Evolutionary conservation across 257 asterid genomes (phyloP).

Genomic region (Solanum sejunctum): DNA sequence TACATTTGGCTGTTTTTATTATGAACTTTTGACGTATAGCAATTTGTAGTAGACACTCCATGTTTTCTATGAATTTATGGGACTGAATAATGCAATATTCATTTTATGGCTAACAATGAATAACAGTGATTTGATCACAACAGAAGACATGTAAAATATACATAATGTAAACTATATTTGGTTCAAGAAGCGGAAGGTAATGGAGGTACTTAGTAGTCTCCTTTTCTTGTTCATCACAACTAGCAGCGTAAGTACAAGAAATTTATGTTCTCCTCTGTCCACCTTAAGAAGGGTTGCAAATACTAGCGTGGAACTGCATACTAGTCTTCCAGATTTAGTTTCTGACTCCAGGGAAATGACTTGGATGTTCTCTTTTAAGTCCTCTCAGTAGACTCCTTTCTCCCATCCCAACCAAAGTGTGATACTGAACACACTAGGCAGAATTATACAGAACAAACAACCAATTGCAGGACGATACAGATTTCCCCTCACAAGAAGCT

Average conservation of each 20-base stretch:
- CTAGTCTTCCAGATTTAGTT: no score
- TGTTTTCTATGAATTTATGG: no score
- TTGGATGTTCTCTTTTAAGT: no score
- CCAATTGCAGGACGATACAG: neutral
- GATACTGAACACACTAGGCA: neutral
- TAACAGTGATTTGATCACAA: no score
- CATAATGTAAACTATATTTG: neutral
- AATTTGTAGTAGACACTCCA: neutral
- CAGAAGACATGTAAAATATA: no score
- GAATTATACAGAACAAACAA: neutral
- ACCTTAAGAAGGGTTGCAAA: no score
- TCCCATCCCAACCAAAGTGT: neutral
- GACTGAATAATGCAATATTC: no score
- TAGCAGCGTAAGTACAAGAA: neutral
- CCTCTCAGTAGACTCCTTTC: neutral
- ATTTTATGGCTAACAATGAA: no score
- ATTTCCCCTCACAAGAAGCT: neutral
- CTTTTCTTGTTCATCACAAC: neutral
- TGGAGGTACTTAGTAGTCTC: neutral
- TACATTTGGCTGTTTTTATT: neutral
- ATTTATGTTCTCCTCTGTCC: neutral
- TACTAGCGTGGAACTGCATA: no score
- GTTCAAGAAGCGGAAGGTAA: neutral
- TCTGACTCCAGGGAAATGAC: no score
- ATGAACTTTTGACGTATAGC: neutral